Evolutionary conservation across 108 stramenopile species (phyloP).

Genomic region (Nitzschia inconspicua): DNA sequence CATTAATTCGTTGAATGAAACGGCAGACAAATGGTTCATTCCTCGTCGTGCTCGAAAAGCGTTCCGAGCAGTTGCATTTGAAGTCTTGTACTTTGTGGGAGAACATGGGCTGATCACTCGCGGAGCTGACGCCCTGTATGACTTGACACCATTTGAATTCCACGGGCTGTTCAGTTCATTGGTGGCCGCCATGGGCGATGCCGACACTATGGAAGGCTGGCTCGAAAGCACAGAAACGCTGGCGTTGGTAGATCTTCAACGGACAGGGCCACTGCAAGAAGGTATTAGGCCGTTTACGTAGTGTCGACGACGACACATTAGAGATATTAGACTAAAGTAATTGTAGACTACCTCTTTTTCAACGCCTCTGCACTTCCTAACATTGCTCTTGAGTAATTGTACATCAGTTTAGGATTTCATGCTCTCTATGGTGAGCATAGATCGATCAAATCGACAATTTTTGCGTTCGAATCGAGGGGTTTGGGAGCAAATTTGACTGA

Average conservation of each 20-base stretch:
- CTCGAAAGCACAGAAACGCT: conserved; percentile 63
- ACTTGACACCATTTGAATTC: conserved; percentile 70
- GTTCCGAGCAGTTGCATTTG: conserved; percentile 78
- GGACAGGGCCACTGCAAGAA: too few species aligned
- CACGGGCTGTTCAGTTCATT: conserved; percentile 74
- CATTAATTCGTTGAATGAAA: conserved; percentile 51
- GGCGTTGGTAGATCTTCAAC: conserved; percentile 61
- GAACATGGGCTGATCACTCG: conserved; percentile 71
- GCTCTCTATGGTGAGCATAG: too few species aligned
- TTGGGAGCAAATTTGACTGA: too few species aligned
- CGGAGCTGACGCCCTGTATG: conserved; percentile 74
- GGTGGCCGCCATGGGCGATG: conserved; percentile 83
- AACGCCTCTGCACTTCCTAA: too few species aligned
- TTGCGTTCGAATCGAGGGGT: too few species aligned
- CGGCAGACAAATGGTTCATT: conserved; percentile 79
- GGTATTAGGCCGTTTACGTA: too few species aligned
- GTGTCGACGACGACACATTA: too few species aligned
- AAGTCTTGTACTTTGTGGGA: conserved; percentile 77
- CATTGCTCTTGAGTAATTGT: too few species aligned
- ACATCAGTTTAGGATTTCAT: too few species aligned
- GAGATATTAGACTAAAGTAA: too few species aligned
- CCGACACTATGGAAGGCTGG: conserved; percentile 78
- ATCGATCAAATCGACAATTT: too few species aligned
- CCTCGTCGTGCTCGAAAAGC: conserved; percentile 78
- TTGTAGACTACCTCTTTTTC: too few species aligned